phyloP scores from a whole-genome alignment of 2,329 filamentous ascomycete genomes.

The Ophiognomonia clavigignenti-juglandacearum region DNA sequence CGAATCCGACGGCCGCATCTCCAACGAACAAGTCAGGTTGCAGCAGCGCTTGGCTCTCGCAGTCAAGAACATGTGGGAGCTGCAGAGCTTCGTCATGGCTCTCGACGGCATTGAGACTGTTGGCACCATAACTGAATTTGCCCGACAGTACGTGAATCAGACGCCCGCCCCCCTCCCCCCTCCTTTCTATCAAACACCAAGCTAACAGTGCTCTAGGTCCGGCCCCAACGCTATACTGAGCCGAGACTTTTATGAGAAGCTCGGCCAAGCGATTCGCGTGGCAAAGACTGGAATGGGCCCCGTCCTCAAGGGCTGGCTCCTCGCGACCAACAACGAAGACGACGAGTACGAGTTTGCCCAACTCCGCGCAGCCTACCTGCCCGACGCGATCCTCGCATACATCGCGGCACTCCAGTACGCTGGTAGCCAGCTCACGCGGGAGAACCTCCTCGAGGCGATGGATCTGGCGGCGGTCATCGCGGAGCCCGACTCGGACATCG shows the following conservation, averaged over 20 bases:
- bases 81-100: slow-evolving; percentile 62
- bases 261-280: slow-evolving; percentile 50
- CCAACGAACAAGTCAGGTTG: no score
- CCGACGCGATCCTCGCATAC: slow-evolving; percentile 81
- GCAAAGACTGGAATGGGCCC: slow-evolving; percentile 54
- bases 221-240: slow-evolving; percentile 27
- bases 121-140: slow-evolving; percentile 48
- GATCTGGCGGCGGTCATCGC: slow-evolving; percentile 75
- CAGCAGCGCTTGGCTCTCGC: slow-evolving; percentile 41
- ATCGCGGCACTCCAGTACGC: slow-evolving; percentile 76
- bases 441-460: slow-evolving; percentile 79
- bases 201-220: slow-evolving; percentile 26
- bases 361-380: slow-evolving; percentile 75
- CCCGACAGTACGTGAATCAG: slow-evolving; percentile 41
- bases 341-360: slow-evolving; percentile 59
- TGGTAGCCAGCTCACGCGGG: slow-evolving; percentile 67
- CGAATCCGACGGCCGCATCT: no score
- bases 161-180: no score
- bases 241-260: slow-evolving; percentile 47
- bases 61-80: slow-evolving; percentile 52
- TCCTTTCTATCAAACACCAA: background rate
- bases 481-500: slow-evolving; percentile 62
- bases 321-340: slow-evolving; percentile 48
- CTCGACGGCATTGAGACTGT: slow-evolving; percentile 67
- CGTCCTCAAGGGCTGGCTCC: slow-evolving; percentile 62